These are phyloP conservation scores for Passalora sequoiae DNA, from an alignment of 2,329 filamentous ascomycete genomes.

Conservation along the genomic window DNA sequence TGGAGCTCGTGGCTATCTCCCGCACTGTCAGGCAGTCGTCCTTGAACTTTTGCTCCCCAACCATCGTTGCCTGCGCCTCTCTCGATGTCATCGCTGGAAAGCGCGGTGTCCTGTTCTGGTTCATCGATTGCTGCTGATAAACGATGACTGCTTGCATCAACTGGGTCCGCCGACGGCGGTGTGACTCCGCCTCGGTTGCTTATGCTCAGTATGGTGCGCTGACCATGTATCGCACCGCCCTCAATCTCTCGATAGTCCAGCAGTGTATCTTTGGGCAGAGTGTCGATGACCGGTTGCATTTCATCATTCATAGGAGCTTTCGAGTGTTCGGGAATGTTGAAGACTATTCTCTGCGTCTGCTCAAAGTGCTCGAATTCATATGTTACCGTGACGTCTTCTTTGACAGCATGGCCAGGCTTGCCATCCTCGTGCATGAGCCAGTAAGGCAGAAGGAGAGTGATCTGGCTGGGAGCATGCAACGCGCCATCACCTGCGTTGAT, in stretches of 20 bases:
- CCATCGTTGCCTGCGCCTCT: too few relatives aligned
- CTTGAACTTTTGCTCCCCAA: too few relatives aligned
- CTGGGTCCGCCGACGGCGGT: too few relatives aligned
- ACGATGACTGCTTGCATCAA: too few relatives aligned
- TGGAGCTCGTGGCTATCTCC: not conserved
- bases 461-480: slow-evolving; percentile 17
- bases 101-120: not conserved
- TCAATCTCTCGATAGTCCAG: slow-evolving; percentile 19
- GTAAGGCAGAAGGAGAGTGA: slow-evolving; percentile 20
- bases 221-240: slow-evolving; percentile 18
- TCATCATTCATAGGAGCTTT: slow-evolving; percentile 4
- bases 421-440: slow-evolving; percentile 11
- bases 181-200: too few relatives aligned
- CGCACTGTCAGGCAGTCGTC: not conserved
- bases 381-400: slow-evolving; percentile 8
- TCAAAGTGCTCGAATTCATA: slow-evolving; percentile 30
- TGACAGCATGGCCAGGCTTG: not conserved
- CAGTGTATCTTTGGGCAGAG: slow-evolving; percentile 2
- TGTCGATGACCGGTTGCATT: not conserved
- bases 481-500: slow-evolving; percentile 10
- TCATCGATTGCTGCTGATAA: too few relatives aligned
- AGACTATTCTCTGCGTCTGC: slow-evolving; percentile 20
- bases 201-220: slow-evolving; percentile 10
- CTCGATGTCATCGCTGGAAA: not conserved
- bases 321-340: slow-evolving; percentile 6